Conservation (phyloP, 78 protist genomes). For the Carpediemonas membranifera region DNA sequence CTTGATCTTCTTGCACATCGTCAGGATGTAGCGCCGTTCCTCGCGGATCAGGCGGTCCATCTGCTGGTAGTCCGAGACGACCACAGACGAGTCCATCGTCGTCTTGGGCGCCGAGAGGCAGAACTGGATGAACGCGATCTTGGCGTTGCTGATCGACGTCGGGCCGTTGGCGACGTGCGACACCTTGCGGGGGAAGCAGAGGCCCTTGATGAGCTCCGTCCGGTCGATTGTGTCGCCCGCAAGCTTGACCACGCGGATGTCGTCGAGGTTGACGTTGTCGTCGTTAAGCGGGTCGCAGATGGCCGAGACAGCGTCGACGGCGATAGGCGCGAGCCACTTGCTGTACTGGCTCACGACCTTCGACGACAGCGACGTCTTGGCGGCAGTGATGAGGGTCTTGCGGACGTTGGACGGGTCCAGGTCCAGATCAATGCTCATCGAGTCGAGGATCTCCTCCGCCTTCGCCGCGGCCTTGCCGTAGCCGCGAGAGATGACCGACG, state of each 20-base stretch:
- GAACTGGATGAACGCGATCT: slow-evolving; percentile 97
- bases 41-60: no score
- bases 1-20: not conserved
- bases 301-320: slow-evolving; percentile 90
- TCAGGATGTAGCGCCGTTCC: not conserved
- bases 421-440: slow-evolving; percentile 69
- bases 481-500: slow-evolving; percentile 68
- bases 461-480: slow-evolving; percentile 51
- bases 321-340: slow-evolving; percentile 79
- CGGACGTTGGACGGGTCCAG: slow-evolving; percentile 52
- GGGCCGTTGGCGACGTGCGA: no score
- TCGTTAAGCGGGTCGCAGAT: slow-evolving; percentile 45
- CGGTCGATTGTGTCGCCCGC: no score
- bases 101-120: slow-evolving; percentile 94
- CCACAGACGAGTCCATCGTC: no score
- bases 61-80: no score
- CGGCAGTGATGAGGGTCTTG: no score
- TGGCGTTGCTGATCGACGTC: no score
- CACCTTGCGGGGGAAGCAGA: no score
- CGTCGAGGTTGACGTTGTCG: slow-evolving; percentile 71
- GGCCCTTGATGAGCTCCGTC: no score
- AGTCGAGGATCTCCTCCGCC: slow-evolving; percentile 53
- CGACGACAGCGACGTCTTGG: slow-evolving; percentile 79
- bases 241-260: no score
- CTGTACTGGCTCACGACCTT: slow-evolving; percentile 90